Evolutionary conservation across 1,284 basidiomycete genomes (phyloP), one percentile per base, ranked within the genome.

Genomic region (Agroathelia rolfsii): DNA sequence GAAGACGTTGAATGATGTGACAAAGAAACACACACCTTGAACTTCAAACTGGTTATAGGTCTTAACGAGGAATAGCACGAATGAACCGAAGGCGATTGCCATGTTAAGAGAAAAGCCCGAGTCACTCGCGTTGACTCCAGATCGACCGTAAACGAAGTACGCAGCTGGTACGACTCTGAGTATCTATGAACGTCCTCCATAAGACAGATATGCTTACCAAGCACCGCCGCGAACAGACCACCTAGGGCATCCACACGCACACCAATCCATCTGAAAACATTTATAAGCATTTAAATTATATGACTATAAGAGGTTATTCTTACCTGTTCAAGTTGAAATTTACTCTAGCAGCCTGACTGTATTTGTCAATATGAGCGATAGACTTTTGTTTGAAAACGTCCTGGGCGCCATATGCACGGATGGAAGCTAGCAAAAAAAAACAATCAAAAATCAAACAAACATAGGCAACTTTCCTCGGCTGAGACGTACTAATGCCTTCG

Each of bases 41-140:
- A 78, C 68, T 53, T 81, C 76, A 24, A 79, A 66, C 4, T 67
- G 59, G 38, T 79, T 79, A 23, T 66, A 51, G 9, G 61, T 45
- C 17, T 68, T 55, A 14, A 77, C 64, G 60, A 65, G 67, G 46
- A 53, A 66, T 33, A 77, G 50, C 22, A 77, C 74, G 55, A 68
- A 50, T 5, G 53, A 44, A 40, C 69, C 72, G 47, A 78, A 77
- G 6, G 28, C 36, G 13, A 32, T 26, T 10, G 66, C 62, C 56
- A 72, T 69, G 33, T 62, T 68, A 22, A 79, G 54, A 6, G 72
- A 61, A 41, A 77, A 66, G 7, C 76, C 67, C 0, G 70, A 69
- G 30, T 69, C 57, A 6, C 61, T 64, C 9, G 64, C 56, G 38
- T 61, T 52, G 13, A 60, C 43, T 14, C 55, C 50, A 10, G 53